Evolutionary conservation across 352 stramenopile species (phyloP).

Genomic region (Peronosclerospora sorghi): DNA sequence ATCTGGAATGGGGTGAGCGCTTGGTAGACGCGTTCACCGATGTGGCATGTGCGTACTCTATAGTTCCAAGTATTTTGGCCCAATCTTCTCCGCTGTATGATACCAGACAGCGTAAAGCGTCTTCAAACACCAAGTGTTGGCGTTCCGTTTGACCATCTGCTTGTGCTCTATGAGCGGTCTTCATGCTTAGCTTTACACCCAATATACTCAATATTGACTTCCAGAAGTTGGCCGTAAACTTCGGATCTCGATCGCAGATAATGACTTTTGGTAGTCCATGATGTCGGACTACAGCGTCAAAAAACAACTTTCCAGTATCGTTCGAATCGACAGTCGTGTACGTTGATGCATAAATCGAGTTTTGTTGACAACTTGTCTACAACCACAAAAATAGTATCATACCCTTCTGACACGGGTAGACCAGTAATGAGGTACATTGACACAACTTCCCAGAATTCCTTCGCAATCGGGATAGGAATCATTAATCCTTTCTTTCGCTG

Average conservation of each 20-base stretch:
- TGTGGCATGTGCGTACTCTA: not conserved
- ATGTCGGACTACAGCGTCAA: not conserved
- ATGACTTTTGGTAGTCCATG: not conserved
- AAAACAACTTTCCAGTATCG: not conserved
- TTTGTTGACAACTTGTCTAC: not conserved
- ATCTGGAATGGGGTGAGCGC: not conserved
- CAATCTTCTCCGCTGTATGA: constrained; percentile 1
- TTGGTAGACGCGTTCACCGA: not conserved
- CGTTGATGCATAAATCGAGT: not conserved
- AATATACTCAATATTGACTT: not conserved
- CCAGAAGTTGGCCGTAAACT: not conserved
- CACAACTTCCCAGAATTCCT: not conserved
- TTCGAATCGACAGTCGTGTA: not conserved
- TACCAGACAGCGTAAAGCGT: constrained; percentile 6
- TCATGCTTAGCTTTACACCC: not conserved
- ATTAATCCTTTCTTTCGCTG: not conserved
- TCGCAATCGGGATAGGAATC: not conserved
- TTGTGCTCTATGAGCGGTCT: not conserved
- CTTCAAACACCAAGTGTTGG: constrained; percentile 10
- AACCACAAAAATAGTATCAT: not conserved
- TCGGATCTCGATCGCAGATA: not conserved
- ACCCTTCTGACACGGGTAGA: constrained; percentile 2
- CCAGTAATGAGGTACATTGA: constrained; percentile 20
- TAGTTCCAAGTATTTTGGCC: not conserved
- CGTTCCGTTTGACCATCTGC: constrained; percentile 1